Percentiles rank a stretch among this genome's conserved stretches.
These are phyloP conservation scores for Trifolium dubium DNA, from an alignment of 306 rosid genomes.

Conservation along the genomic window DNA sequence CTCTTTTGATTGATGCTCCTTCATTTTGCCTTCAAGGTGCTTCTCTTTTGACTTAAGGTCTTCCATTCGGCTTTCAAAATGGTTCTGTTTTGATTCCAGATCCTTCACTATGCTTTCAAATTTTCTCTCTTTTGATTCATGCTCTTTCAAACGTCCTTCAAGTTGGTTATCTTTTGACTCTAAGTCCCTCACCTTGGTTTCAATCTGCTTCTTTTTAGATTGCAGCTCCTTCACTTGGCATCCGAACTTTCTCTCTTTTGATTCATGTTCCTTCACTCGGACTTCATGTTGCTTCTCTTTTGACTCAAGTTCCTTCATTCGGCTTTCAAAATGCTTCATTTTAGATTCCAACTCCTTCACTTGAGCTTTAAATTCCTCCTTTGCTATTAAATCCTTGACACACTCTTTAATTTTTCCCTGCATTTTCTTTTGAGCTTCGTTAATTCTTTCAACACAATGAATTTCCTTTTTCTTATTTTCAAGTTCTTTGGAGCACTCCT, in stretches of 20 bases:
- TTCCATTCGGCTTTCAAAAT: too few relatives aligned
- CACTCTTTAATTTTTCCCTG: slow-evolving; percentile 24
- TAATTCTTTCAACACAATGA: background rate
- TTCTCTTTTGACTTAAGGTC: too few relatives aligned
- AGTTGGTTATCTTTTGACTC: background rate
- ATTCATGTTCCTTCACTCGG: background rate
- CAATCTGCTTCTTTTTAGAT: background rate
- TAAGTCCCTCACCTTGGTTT: background rate
- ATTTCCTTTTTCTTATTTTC: slow-evolving; percentile 43
- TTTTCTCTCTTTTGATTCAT: too few relatives aligned
- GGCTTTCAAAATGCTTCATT: background rate
- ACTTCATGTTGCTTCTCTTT: background rate
- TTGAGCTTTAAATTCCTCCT: slow-evolving; percentile 1
- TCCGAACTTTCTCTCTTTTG: background rate
- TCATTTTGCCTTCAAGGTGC: too few relatives aligned
- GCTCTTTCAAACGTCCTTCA: background rate
- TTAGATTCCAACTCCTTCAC: background rate
- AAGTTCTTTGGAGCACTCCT: slow-evolving; percentile 42
- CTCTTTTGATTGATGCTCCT: too few relatives aligned
- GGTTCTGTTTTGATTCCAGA: too few relatives aligned
- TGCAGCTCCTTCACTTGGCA: background rate
- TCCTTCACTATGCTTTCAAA: too few relatives aligned
- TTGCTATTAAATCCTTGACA: slow-evolving; percentile 9
- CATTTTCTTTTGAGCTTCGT: background rate
- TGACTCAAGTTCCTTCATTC: background rate